phyloP scores from a whole-genome alignment of 2,329 filamentous ascomycete genomes.

The Claviceps spartinae region DNA sequence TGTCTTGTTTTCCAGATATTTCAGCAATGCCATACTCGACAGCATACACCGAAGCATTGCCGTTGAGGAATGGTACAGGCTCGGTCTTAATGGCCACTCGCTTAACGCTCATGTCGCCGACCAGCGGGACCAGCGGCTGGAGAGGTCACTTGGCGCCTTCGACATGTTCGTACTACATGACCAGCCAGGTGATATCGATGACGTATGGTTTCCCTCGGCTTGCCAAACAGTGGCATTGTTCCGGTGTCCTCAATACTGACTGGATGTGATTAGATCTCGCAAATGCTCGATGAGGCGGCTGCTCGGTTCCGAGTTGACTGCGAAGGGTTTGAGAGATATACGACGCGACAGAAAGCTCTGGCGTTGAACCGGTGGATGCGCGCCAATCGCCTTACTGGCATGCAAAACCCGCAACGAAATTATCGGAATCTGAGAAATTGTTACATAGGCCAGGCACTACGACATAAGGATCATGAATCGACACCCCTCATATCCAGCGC shows the following conservation, averaged over 20 bases:
- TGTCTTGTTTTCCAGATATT: constrained; percentile 42
- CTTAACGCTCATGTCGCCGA: constrained; percentile 23
- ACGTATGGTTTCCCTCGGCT: constrained; percentile 33
- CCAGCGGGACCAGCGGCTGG: constrained; percentile 33
- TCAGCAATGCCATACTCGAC: constrained; percentile 59
- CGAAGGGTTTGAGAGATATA: constrained; percentile 39
- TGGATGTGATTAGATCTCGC: constrained; percentile 34
- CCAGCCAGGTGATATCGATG: constrained; percentile 57
- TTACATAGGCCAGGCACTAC: constrained; percentile 71
- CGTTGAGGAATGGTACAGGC: constrained; percentile 57
- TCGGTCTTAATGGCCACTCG: constrained; percentile 12
- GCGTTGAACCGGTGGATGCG: constrained; percentile 57
- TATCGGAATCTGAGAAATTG: constrained; percentile 79
- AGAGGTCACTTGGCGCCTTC: constrained; percentile 66
- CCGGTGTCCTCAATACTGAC: neutral
- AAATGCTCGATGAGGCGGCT: constrained; percentile 52
- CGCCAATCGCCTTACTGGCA: constrained; percentile 53
- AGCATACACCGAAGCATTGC: constrained; percentile 72
- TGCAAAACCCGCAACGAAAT: constrained; percentile 46
- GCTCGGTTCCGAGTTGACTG: constrained; percentile 38
- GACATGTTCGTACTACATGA: constrained; percentile 79
- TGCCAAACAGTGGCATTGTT: neutral
- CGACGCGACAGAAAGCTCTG: constrained; percentile 54
- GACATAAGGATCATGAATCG: constrained; percentile 59
- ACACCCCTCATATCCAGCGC: constrained; percentile 75